These are phyloP conservation scores for Mycena floridula DNA, from an alignment of 768 basidiomycete genomes.

Conservation along the genomic window DNA sequence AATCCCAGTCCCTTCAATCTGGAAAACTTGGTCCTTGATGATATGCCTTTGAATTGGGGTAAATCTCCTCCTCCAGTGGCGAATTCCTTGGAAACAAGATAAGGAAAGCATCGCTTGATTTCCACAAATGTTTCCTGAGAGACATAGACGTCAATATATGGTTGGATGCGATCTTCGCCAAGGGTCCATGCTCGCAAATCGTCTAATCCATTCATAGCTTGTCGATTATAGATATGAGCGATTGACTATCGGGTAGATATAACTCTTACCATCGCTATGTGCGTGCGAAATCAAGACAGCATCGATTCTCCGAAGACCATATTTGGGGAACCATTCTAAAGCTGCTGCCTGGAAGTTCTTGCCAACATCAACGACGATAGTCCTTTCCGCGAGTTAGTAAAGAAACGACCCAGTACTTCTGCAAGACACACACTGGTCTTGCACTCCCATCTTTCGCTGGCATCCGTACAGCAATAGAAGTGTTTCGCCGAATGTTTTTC, in stretches of 20 bases:
- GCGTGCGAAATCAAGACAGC: conserved; percentile 82
- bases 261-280: conserved; percentile 65
- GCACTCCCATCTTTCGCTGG: conserved; percentile 29
- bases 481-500: conserved; percentile 84
- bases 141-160: conserved; percentile 69
- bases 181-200: conserved; percentile 88
- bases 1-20: conserved; percentile 60
- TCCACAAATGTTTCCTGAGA: conserved; percentile 59
- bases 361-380: conserved; percentile 78
- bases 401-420: background rate
- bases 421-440: background rate
- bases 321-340: conserved; percentile 53
- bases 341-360: conserved; percentile 70
- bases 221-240: conserved; percentile 1
- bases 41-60: conserved; percentile 78
- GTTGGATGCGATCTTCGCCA: conserved; percentile 48
- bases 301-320: conserved; percentile 65
- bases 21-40: conserved; percentile 64
- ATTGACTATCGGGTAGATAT: background rate
- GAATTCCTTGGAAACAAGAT: conserved; percentile 68
- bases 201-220: conserved; percentile 86
- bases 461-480: conserved; percentile 60
- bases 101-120: conserved; percentile 72
- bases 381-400: conserved; percentile 33
- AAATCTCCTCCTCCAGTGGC: conserved; percentile 83